Conservation (phyloP, 352 stramenopile genomes). For the Globisporangium cylindrosporum region DNA sequence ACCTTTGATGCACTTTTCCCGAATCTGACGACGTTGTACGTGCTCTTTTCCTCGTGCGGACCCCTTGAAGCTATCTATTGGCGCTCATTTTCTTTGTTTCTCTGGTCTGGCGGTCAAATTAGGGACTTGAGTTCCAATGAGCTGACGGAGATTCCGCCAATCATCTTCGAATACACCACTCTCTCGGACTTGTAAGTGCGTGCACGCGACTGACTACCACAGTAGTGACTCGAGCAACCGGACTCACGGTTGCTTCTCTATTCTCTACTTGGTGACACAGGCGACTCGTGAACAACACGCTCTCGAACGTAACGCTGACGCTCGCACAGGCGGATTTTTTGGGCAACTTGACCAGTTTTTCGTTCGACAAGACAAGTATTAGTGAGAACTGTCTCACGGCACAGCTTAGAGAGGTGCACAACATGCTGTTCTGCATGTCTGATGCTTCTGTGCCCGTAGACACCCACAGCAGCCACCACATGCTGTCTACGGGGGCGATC, state of each 20-base stretch:
- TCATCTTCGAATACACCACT: slow-evolving; percentile 6
- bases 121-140: slow-evolving; percentile 1
- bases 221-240: no score
- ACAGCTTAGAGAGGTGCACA: slow-evolving; percentile 6
- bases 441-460: neutral
- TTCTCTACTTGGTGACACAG: neutral
- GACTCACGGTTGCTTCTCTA: neutral
- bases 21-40: neutral
- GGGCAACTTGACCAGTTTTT: neutral
- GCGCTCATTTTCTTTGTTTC: no score
- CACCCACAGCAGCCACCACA: neutral
- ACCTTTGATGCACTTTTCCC: neutral
- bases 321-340: slow-evolving; percentile 14
- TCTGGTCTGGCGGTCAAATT: neutral
- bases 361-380: neutral
- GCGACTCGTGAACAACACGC: neutral
- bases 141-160: slow-evolving; percentile 3
- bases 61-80: no score
- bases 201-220: no score
- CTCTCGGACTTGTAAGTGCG: slow-evolving; percentile 7
- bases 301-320: slow-evolving; percentile 9
- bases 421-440: slow-evolving; percentile 9
- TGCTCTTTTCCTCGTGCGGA: neutral
- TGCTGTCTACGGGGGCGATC: neutral
- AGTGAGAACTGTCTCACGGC: neutral